A percentile compares a stretch with the other conserved stretches of the same genome.
Evolutionary conservation across 2,329 filamentous ascomycete species (phyloP).

Genomic region (Xylaria sp.): DNA sequence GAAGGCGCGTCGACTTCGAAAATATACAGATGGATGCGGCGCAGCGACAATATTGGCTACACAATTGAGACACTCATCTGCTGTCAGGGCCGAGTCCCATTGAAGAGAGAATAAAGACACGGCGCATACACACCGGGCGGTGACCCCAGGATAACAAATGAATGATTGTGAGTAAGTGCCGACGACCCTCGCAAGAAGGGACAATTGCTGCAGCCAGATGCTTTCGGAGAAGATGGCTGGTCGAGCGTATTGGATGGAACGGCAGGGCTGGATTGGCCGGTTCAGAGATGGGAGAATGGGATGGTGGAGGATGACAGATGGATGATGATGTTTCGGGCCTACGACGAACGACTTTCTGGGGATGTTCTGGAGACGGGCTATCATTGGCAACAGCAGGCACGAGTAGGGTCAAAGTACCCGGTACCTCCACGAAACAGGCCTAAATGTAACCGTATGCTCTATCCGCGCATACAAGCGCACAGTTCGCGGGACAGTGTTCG

Average conservation of each 20-base stretch:
- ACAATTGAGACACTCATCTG: constrained; percentile 21
- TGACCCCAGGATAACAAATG: constrained; percentile 10
- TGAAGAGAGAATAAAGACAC: constrained; percentile 11
- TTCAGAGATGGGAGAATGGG: constrained; percentile 12
- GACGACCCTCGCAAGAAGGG: constrained; percentile 1
- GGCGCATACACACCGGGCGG: constrained; percentile 6
- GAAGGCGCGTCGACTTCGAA: constrained; percentile 9
- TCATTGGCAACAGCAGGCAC: not conserved
- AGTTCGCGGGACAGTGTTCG: not conserved
- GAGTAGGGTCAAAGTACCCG: not conserved
- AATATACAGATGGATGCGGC: constrained; percentile 12
- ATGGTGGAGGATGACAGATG: constrained; percentile 19
- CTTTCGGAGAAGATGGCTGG: constrained; percentile 12
- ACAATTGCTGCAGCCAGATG: constrained; percentile 10
- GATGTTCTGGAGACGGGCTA: not conserved
- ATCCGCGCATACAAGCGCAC: not conserved
- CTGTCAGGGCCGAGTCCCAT: constrained; percentile 11
- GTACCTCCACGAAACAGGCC: not conserved
- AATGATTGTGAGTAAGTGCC: constrained; percentile 7
- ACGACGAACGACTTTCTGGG: constrained; percentile 1
- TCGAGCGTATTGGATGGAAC: constrained; percentile 5
- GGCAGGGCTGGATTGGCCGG: constrained; percentile 17
- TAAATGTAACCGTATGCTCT: not conserved
- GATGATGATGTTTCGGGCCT: constrained; percentile 19
- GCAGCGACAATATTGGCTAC: constrained; percentile 17